Evolutionary conservation across 164 flowering plant genomes (phyloP), one percentile per base, ranked within the genome.

Genomic region (Vitis amurensis): DNA sequence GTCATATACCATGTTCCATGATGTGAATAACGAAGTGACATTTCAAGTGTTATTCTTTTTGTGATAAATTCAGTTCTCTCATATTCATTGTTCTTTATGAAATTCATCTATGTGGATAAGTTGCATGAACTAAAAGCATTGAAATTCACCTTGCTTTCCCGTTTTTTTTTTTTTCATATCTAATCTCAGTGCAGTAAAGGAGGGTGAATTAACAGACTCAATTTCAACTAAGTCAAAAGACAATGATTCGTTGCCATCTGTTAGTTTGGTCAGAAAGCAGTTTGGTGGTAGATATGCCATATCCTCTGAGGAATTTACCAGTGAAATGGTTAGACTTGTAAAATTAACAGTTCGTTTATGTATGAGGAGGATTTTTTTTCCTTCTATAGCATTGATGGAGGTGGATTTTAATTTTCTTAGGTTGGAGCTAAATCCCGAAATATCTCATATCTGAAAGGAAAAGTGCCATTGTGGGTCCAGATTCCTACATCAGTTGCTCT

Each of bases 361-460:
- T 14, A 30, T 50, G 37, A 48, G 11, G 44, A 47, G 53, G 53
- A 49, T 49, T 56, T 37, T 59, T n/a, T 62, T 44, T 29, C 56
- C 23, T 30, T 69, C 16, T 2, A 37, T 67, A 37, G 23, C 68
- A 37, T 57, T 51, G 9, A 17, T 48, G 11, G 11, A 27, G 10
- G 10, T 68, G 49, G 19, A 16, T 70, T 60, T 55, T 37, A 11
- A 19, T 60, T 76, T 47, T 74, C 65, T 17, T 68, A 95, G 99
- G 99, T 95, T 83, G 99, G 99, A 77, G 97, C 98, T 55, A 95
- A 95, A 76, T 95, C 99, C 59, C 96, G 98, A 48, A 95, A 95
- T 74, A 95, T 93, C 61, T 81, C 93, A 55, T 82, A 91, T 78
- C 81, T 95, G 4, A 88, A 83, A 84, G 97, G 97, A 69, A 95